phyloP scores from a whole-genome alignment of 2,329 filamentous ascomycete species.

The Hymenoscyphus salicellus region DNA sequence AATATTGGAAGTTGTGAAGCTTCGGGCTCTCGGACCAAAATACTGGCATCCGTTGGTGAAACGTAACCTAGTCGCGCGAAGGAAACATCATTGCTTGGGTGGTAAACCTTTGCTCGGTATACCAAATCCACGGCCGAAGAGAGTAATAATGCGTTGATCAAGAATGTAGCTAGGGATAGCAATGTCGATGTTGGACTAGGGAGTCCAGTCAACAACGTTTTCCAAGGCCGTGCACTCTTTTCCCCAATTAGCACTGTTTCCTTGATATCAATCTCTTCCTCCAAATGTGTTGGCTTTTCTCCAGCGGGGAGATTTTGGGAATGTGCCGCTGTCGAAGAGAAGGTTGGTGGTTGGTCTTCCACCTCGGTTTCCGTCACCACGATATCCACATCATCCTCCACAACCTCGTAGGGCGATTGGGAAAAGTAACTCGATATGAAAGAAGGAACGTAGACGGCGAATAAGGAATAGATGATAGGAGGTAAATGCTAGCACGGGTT shows the following conservation, averaged over 20 bases:
- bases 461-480: constrained; percentile 54
- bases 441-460: constrained; percentile 63
- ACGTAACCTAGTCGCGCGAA: constrained; percentile 88
- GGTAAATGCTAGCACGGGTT: constrained; percentile 35
- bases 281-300: constrained; percentile 38
- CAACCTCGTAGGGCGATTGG: constrained; percentile 55
- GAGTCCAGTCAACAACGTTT: constrained; percentile 70
- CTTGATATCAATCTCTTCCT: constrained; percentile 56
- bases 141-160: constrained; percentile 69
- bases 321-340: constrained; percentile 29
- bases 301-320: constrained; percentile 27
- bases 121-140: constrained; percentile 73
- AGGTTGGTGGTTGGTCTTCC: constrained; percentile 35
- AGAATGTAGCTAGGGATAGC: constrained; percentile 64
- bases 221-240: constrained; percentile 54
- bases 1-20: constrained; percentile 70
- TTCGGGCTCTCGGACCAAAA: constrained; percentile 83
- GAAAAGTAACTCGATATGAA: constrained; percentile 59
- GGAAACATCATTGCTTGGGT: constrained; percentile 72
- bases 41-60: constrained; percentile 72
- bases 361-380: constrained; percentile 47
- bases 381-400: constrained; percentile 58
- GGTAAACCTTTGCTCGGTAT: constrained; percentile 66
- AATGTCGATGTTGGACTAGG: constrained; percentile 69
- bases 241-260: constrained; percentile 61